These are phyloP conservation scores for Colletotrichum orbiculare DNA, from an alignment of 2,329 filamentous ascomycete species.

Conservation along the genomic window DNA sequence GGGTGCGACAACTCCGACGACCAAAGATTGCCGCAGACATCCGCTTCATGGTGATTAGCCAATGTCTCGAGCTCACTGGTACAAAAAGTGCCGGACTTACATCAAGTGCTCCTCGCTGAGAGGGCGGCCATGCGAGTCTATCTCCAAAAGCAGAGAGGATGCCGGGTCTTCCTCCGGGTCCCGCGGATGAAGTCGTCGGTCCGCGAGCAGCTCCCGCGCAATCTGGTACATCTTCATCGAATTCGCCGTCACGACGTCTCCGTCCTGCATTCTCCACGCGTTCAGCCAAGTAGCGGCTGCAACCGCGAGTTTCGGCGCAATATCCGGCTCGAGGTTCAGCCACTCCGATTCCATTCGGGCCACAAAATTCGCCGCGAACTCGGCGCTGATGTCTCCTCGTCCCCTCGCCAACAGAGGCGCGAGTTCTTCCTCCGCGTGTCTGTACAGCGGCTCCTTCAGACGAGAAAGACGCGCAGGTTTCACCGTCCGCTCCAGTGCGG, in stretches of 20 bases:
- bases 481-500: constrained; percentile 37
- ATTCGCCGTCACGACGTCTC: constrained; percentile 34
- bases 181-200: constrained; percentile 35
- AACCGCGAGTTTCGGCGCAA: constrained; percentile 35
- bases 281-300: constrained; percentile 38
- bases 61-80: neutral
- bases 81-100: neutral
- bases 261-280: constrained; percentile 38
- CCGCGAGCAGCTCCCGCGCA: constrained; percentile 36
- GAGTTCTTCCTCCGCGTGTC: constrained; percentile 36
- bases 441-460: constrained; percentile 27
- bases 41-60: constrained; percentile 27
- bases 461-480: constrained; percentile 37
- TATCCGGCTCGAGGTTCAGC: constrained; percentile 38
- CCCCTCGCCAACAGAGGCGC: constrained; percentile 25
- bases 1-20: constrained; percentile 39
- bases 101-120: constrained; percentile 38
- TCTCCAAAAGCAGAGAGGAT: constrained; percentile 36
- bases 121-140: constrained; percentile 33
- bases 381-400: constrained; percentile 36
- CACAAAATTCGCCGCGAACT: constrained; percentile 38
- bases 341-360: constrained; percentile 39
- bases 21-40: constrained; percentile 38
- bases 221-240: constrained; percentile 38
- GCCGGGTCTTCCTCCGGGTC: constrained; percentile 39